phyloP scores from a whole-genome alignment of 2,329 filamentous ascomycete species.

The Pseudocercospora macadamiae region DNA sequence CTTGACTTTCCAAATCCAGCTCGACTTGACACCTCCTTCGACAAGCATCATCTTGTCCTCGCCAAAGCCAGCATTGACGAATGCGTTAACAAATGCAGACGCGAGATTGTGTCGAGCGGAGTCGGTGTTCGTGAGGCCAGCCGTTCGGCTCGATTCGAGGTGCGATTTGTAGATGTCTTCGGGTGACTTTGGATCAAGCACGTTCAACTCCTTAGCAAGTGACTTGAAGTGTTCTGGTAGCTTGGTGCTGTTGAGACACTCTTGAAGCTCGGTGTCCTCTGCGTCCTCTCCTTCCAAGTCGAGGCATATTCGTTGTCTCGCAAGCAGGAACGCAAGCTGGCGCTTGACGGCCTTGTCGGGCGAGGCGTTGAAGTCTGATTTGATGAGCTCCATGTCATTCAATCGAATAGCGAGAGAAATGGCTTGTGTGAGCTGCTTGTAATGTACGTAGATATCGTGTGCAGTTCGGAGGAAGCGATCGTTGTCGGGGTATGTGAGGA shows the following conservation, averaged over 20 bases:
- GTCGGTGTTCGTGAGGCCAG: conserved; percentile 90
- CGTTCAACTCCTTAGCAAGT: conserved; percentile 92
- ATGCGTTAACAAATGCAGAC: conserved; percentile 93
- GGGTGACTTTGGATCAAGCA: conserved; percentile 92
- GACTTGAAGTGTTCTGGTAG: conserved; percentile 92
- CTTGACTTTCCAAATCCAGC: conserved; percentile 99
- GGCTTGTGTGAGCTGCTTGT: conserved; percentile 90
- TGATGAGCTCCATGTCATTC: conserved; percentile 79
- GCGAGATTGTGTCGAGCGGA: conserved; percentile 95
- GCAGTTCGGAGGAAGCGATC: conserved; percentile 91
- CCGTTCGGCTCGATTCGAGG: conserved; percentile 90
- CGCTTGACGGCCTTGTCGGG: conserved; percentile 82
- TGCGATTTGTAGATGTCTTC: conserved; percentile 99
- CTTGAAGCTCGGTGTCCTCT: conserved; percentile 73
- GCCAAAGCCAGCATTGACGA: conserved; percentile 93
- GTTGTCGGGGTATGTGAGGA: conserved; percentile 96
- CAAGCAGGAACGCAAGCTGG: conserved; percentile 91
- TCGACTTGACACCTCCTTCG: conserved; percentile 77
- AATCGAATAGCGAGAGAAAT: conserved; percentile 92
- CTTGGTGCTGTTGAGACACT: conserved; percentile 85
- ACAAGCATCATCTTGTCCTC: conserved; percentile 98
- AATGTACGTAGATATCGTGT: conserved; percentile 89
- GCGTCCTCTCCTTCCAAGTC: conserved; percentile 67
- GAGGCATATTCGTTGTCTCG: conserved; percentile 85
- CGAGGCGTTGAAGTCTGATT: conserved; percentile 77